Evolutionary conservation across 2,329 filamentous ascomycete species (phyloP), one percentile per base, ranked within the genome.

Genomic region (Herpotrichia juniperi): DNA sequence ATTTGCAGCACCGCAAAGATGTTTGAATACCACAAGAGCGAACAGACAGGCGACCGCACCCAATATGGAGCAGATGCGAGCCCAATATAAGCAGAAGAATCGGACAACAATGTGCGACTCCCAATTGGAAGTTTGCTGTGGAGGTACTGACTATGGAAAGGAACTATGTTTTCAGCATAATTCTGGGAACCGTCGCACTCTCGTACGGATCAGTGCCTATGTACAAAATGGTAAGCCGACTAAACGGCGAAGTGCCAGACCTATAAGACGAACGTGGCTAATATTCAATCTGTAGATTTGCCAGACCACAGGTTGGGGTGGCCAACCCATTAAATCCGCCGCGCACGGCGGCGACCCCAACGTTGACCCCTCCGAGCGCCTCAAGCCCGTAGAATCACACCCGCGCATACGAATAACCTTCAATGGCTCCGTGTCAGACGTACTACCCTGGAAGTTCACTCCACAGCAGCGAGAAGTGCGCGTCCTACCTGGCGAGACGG

Each of bases 401-500:
- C 90, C 90, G 62, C 90, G 94, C 48, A 88, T 99, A 66, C 90
- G 91, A 54, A 93, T 99, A 59, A 97, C 93, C 22, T 99, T 99
- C 83, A 94, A 92, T 69, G 90, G 93, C 42, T 96, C 91, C 24
- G 93, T 97, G 1, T 97, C 93, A 1, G 94, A 97, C 71, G 87
- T 96, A 1, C 83, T 99, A 24, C 93, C 93, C 0, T 99, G 94
- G 94, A 97, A 97, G 73, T 99, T 99, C 75, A 87, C 87, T 1
- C 94, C 94, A 1, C 94, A 99, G 76, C 94, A 99, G 79, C 90
- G 93, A 51, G 94, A 99, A 79, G 94, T 99, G 46, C 87, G 91
- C 50, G 93, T 99, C 1, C 81, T 97, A 1, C 96, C 94, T 0
- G 96, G 96, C 58, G 94, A 99, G 80, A 99, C 94, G 2, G 94